Conservation (phyloP, 345 rosid genomes). For the Cardamine occulta region DNA sequence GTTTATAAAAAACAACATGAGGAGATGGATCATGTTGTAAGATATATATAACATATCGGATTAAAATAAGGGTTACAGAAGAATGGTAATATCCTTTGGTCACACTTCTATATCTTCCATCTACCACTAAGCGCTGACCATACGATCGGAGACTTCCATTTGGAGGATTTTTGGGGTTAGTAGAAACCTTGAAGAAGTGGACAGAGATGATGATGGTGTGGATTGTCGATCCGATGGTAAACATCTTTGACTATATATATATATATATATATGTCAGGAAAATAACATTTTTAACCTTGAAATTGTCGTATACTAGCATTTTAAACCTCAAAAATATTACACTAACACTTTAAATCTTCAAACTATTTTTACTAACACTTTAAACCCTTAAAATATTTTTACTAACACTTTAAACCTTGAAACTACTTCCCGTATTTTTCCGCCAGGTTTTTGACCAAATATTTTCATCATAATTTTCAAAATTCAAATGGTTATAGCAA, state of each 20-base stretch:
- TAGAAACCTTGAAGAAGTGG: not conserved
- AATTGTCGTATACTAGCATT: no score
- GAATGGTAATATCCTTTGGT: not conserved
- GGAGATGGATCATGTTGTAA: not conserved
- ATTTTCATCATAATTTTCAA: no score
- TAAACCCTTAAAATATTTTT: no score
- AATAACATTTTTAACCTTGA: no score
- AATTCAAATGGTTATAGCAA: no score
- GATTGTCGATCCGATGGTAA: conserved; percentile 2
- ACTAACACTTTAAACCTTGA: no score
- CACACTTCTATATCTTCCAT: not conserved
- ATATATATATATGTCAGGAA: no score
- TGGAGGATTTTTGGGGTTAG: not conserved
- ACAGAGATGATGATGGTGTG: not conserved
- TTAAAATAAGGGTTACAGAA: not conserved
- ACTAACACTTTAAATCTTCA: no score
- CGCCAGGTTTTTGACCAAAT: no score
- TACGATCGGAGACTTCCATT: not conserved
- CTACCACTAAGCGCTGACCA: not conserved
- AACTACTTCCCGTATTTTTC: no score
- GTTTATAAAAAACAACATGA: not conserved
- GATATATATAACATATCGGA: not conserved
- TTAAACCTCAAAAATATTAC: no score
- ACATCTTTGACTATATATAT: conserved; percentile 15
- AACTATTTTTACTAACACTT: no score